A percentile compares a stretch with the other conserved stretches of the same genome.
Conservation (phyloP, 2,329 filamentous ascomycete species). For the Fusarium hainanense region DNA sequence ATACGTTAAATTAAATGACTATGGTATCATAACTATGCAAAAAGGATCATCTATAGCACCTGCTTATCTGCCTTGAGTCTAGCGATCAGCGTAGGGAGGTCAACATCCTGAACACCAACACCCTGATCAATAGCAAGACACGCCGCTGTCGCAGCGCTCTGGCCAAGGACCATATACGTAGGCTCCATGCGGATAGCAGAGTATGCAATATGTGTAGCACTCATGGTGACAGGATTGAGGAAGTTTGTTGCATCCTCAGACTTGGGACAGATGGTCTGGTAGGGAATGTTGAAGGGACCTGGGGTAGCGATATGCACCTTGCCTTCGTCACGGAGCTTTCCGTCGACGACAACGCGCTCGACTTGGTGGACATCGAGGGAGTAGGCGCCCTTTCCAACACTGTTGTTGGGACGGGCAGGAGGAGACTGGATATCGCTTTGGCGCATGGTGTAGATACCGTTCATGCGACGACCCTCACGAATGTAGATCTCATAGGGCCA, state of each 20-base stretch:
- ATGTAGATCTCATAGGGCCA: conserved; percentile 38
- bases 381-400: conserved; percentile 23
- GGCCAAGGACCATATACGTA: conserved; percentile 34
- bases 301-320: conserved; percentile 28
- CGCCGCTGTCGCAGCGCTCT: conserved; percentile 33
- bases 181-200: conserved; percentile 37
- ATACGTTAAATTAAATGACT: neutral
- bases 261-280: conserved; percentile 18
- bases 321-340: conserved; percentile 27
- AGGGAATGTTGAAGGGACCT: conserved; percentile 31
- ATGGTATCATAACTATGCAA: conserved; percentile 20
- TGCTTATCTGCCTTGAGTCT: conserved; percentile 31
- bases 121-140: conserved; percentile 36
- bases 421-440: conserved; percentile 31
- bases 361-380: conserved; percentile 35
- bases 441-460: conserved; percentile 30
- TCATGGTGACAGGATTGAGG: conserved; percentile 33
- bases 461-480: conserved; percentile 32
- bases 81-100: conserved; percentile 17
- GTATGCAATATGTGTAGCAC: conserved; percentile 28
- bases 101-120: conserved; percentile 26
- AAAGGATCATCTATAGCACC: conserved; percentile 14
- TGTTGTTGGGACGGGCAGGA: conserved; percentile 1
- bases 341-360: conserved; percentile 21
- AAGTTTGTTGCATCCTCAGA: conserved; percentile 24